phyloP scores from a whole-genome alignment of 495 filamentous ascomycete species.

The Penicillium cataractarum region DNA sequence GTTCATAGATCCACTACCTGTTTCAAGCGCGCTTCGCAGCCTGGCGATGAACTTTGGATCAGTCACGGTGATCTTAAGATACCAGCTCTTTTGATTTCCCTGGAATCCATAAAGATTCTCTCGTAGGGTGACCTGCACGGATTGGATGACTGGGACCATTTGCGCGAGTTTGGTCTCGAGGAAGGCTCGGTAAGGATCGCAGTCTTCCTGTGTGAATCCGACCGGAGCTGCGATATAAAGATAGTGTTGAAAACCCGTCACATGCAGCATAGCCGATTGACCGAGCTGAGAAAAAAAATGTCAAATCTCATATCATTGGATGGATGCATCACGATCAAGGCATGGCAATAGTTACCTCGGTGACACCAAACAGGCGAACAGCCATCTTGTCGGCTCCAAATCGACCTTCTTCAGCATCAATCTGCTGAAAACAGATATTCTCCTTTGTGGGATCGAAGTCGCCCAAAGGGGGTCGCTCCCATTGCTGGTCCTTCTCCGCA shows the following conservation, averaged over 20 bases:
- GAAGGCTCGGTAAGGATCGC: conserved; percentile 71
- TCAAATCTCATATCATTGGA: conserved; percentile 19
- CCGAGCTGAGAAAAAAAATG: conserved; percentile 56
- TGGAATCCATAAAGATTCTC: conserved; percentile 93
- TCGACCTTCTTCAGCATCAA: conserved; percentile 90
- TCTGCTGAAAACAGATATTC: conserved; percentile 87
- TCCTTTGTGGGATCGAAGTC: conserved; percentile 72
- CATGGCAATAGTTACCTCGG: conserved; percentile 61
- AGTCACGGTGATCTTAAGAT: conserved; percentile 87
- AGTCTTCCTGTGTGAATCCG: conserved; percentile 75
- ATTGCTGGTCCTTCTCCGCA: conserved; percentile 91
- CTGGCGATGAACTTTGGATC: conserved; percentile 80
- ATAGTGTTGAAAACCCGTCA: conserved; percentile 95
- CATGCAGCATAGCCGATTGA: conserved; percentile 92
- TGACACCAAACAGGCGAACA: conserved; percentile 94
- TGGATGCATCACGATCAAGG: not conserved
- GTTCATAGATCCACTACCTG: conserved; percentile 65
- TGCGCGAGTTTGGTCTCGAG: conserved; percentile 74
- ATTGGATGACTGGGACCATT: conserved; percentile 65
- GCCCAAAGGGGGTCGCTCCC: conserved; percentile 77
- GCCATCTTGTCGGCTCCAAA: conserved; percentile 70
- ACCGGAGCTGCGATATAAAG: conserved; percentile 90
- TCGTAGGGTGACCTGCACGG: conserved; percentile 74
- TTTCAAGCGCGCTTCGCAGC: conserved; percentile 73
- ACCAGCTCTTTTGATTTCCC: conserved; percentile 88